A percentile compares a stretch with the other conserved stretches of the same genome.
Conservation (phyloP, 805 yeast species). For the Yarrowia divulgata region DNA sequence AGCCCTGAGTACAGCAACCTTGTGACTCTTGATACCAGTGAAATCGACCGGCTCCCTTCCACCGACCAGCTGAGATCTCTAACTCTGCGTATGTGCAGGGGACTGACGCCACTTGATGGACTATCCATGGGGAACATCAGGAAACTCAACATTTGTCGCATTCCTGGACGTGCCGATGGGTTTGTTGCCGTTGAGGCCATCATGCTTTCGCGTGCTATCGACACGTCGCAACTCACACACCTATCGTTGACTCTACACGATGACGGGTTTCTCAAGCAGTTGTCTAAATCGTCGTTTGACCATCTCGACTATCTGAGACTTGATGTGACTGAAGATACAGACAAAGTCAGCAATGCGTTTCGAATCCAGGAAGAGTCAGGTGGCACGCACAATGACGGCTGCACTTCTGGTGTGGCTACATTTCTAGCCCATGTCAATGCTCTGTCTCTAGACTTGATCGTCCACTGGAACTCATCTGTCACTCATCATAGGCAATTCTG, state of each 20-base stretch:
- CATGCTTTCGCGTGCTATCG: constrained; percentile 41
- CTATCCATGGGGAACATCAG: background rate
- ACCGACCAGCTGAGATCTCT: background rate
- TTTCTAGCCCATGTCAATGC: constrained; percentile 22
- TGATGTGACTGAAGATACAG: constrained; percentile 24
- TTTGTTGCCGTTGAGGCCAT: constrained; percentile 49
- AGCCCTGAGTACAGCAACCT: constrained; percentile 13
- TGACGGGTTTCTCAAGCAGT: constrained; percentile 14
- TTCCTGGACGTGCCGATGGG: constrained; percentile 42
- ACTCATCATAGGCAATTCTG: constrained; percentile 8
- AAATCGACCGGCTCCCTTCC: background rate
- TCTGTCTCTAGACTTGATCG: constrained; percentile 18
- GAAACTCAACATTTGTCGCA: constrained; percentile 3
- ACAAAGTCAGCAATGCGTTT: constrained; percentile 4
- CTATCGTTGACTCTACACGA: constrained; percentile 4
- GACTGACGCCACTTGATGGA: constrained; percentile 8
- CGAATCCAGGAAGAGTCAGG: constrained; percentile 20
- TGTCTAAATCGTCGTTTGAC: background rate
- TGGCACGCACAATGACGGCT: background rate
- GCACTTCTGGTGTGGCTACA: constrained; percentile 27
- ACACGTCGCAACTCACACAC: constrained; percentile 29
- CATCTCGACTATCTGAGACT: constrained; percentile 10
- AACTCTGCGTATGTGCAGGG: constrained; percentile 17
- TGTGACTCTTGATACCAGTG: constrained; percentile 13
- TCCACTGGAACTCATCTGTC: constrained; percentile 31